Base-by-base conservation (phyloP, 2,329 filamentous ascomycete genomes). In the Furcasterigmium furcatum region DNA sequence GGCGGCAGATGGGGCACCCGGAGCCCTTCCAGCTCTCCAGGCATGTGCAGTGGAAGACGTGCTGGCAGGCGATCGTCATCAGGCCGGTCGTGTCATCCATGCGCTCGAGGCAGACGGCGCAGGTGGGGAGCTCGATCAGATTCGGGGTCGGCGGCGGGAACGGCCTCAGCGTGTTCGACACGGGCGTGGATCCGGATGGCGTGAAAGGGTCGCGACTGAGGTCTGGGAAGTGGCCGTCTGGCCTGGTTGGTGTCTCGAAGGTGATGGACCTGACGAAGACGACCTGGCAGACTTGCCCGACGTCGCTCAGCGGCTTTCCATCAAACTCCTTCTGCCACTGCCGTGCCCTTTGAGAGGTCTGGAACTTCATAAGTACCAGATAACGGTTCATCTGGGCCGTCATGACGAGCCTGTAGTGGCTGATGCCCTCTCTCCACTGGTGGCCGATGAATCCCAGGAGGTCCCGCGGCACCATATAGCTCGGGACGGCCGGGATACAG, bases 1-100 rank as follows among this genome's bases (percentile, higher is more conserved):
- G 96, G 27, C 94, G 83, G 59, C 94, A 99, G 7, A 99, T 91
- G 0, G 94, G 94, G 60, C 94, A 99, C 5, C 92, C 92, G 21
- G 85, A 87, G 5, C 92, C 91, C 60, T 88, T 89, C 94, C 94
- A 99, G 61, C 94, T 97, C 59, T 96, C 88, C 1, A 99, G 75
- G 66, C 94, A 99, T 2, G 86, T 91, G 61, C 94, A 97, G 64
- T 99, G 94, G 61, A 99, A 99, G 43, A 97, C 90, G 58, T 99
- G 94, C 59, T 97, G 92, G 62, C 94, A 99, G 24, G 95, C 85
- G 34, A 97, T 97, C 1, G 94, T 99, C 61, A 99, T 81, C 3
- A 99, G 74, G 0, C 94, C 94, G 0, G 91, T 95, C 1, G 91
- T 96, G 63, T 97, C 92, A 59, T 99, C 94, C 94, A 99, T 99